Base-by-base conservation (phyloP, 2,329 filamentous ascomycete genomes). In the Knufia petricola region DNA sequence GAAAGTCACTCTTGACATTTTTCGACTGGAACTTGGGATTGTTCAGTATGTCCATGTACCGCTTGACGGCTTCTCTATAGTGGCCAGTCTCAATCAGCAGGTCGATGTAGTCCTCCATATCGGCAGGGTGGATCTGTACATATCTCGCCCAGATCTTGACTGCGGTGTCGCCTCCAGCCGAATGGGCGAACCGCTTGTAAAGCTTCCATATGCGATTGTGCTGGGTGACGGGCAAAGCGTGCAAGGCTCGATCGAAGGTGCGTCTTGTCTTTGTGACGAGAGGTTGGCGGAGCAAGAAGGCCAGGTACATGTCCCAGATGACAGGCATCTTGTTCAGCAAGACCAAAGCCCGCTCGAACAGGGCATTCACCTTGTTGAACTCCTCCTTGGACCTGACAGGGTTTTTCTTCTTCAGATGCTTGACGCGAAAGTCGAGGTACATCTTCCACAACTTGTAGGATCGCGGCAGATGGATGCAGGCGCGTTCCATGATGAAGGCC, bases 401-500 rank as follows among this genome's bases (percentile, higher is more conserved):
- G 64, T 95, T 96, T 58, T 90, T 79, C 62, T 82, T 84, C 52
- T 80, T 74, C 52, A 95, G 75, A 66, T 95, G 88, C 59, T 84
- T 85, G 49, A 79, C 81, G 59, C 92, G 81, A 58, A 96, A 84
- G 56, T 81, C 78, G 56, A 98, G 79, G 67, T 96, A 98, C 79
- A 94, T 81, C 70, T 95, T 96, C 92, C 92, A 98, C 42, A 98
- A 75, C 71, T 98, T 98, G 73, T 95, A 98, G 23, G 90, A 96
- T 58, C 92, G 80, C 43, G 92, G 92, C 39, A 98, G 77, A 60
- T 94, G 85, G 55, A 79, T 75, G 66, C 90, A 95, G 50, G 92
- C 90, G 62, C 92, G 81, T 69, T 96, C 92, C 71, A 96, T 84
- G 31, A 88, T 78, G 63, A 84, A 84, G 45, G 88, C 85, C 69